phyloP scores from a whole-genome alignment of 495 filamentous ascomycete species.

The Xylaria telfairii region DNA sequence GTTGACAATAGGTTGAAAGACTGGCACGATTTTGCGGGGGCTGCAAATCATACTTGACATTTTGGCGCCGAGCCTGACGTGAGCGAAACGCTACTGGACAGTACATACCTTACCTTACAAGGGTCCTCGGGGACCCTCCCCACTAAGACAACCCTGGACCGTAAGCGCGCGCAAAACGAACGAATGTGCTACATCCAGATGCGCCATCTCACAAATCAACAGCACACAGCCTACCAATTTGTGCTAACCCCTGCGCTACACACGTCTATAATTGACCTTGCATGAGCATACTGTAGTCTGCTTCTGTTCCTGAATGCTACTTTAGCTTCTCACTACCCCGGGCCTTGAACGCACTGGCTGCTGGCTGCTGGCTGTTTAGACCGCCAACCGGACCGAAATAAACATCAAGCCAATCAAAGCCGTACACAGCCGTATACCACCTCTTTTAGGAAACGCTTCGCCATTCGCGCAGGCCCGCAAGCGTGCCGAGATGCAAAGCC shows the following conservation, averaged over 20 bases:
- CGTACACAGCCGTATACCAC: conserved; percentile 1
- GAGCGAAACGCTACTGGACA: conserved; percentile 5
- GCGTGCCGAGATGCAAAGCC: conserved; percentile 15
- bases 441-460: conserved; percentile 15
- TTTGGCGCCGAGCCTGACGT: conserved; percentile 21
- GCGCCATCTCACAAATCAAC: background rate
- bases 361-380: background rate
- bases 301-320: background rate
- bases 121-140: background rate
- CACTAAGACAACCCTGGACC: background rate
- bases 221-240: conserved; percentile 25
- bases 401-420: conserved; percentile 16
- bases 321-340: conserved; percentile 13
- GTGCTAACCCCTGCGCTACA: background rate
- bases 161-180: conserved; percentile 21
- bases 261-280: conserved; percentile 18
- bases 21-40: background rate
- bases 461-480: conserved; percentile 4
- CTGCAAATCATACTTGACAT: conserved; percentile 2
- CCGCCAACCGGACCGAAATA: conserved; percentile 14
- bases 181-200: background rate
- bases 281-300: background rate
- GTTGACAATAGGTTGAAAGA: background rate
- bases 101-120: too few relatives aligned
- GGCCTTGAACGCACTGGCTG: background rate